Evolutionary conservation across 1,139 yeast species (phyloP), one percentile per base, ranked within the genome.

Genomic region (Hansenula lynferdii): DNA sequence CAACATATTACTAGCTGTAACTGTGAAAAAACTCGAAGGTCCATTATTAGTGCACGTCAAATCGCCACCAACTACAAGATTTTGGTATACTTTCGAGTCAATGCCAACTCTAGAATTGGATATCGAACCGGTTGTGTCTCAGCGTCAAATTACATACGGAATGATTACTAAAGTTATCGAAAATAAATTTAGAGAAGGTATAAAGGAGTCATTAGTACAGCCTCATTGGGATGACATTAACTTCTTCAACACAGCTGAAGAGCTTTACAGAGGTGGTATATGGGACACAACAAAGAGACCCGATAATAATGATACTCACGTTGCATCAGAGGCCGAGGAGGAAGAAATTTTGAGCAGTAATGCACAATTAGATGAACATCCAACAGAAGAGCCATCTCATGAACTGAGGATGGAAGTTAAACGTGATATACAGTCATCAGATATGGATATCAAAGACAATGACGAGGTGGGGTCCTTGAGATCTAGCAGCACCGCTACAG

Each of bases 161-260:
- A 72, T 90, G 57, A 75, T 92, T 34, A 89, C 96, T 2, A 83
- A 81, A 47, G 76, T 83, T 11, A 85, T 92, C 47, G 89, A 82
- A 45, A 82, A 79, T 53, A 79, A 80, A 51, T 78, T 92, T 48
- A 77, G 83, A 42, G 96, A 87, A 35, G 85, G 90, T 0, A 69
- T 90, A 20, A 78, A 72, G 46, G 95, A 86, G 33, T 76, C 94
- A 12, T 64, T 90, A 40, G 97, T 92, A 0, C 61, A 76, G 31
- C 98, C 97, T 2, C 80, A 71, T 53, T 84, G 86, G 89, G 97
- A 92, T 57, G 97, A 92, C 59, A 62, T 87, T 31, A 77, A 80
- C 0, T 85, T 86, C 53, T 84, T 71, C 52, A 68, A 75, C 41
- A 80, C 96, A 0, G 53, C 63, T 1, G 68, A 64, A 16, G 95